Percentiles rank a stretch among this genome's conserved stretches.
Evolutionary conservation across 2,329 filamentous ascomycete species (phyloP).

Genomic region (Cytospora piceicola): DNA sequence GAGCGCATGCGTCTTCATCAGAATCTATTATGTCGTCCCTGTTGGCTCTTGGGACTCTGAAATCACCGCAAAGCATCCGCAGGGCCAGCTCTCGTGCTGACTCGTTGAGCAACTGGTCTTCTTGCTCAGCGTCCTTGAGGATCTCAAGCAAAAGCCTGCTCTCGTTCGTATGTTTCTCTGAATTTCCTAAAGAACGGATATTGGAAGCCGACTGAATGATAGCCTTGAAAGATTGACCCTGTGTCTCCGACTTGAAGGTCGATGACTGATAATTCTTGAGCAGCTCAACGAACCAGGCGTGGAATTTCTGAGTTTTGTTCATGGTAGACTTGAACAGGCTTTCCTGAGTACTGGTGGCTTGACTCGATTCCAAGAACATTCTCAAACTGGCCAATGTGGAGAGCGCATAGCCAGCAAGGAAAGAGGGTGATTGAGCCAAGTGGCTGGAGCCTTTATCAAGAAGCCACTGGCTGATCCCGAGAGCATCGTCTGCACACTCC

Average conservation of each 20-base stretch:
- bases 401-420: constrained; percentile 78
- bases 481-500: constrained; percentile 86
- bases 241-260: constrained; percentile 51
- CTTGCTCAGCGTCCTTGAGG: constrained; percentile 70
- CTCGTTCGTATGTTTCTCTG: constrained; percentile 71
- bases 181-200: constrained; percentile 70
- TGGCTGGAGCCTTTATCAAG: constrained; percentile 69
- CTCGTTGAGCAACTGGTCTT: constrained; percentile 67
- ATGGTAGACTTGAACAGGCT: constrained; percentile 79
- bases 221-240: constrained; percentile 62
- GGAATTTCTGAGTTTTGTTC: constrained; percentile 74
- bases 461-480: constrained; percentile 86
- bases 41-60: constrained; percentile 62
- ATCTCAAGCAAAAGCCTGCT: constrained; percentile 80
- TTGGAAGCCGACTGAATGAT: constrained; percentile 72
- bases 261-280: constrained; percentile 65
- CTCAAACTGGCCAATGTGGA: constrained; percentile 79
- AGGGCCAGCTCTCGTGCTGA: constrained; percentile 73
- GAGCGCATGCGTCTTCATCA: constrained; percentile 65
- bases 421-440: constrained; percentile 69
- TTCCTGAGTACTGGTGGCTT: constrained; percentile 82
- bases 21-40: constrained; percentile 69
- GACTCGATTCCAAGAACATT: constrained; percentile 73
- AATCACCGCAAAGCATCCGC: constrained; percentile 74
- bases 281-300: constrained; percentile 76